These are phyloP conservation scores for Lathyrus aphaca DNA, from an alignment of 306 rosid genomes.

Conservation along the genomic window DNA sequence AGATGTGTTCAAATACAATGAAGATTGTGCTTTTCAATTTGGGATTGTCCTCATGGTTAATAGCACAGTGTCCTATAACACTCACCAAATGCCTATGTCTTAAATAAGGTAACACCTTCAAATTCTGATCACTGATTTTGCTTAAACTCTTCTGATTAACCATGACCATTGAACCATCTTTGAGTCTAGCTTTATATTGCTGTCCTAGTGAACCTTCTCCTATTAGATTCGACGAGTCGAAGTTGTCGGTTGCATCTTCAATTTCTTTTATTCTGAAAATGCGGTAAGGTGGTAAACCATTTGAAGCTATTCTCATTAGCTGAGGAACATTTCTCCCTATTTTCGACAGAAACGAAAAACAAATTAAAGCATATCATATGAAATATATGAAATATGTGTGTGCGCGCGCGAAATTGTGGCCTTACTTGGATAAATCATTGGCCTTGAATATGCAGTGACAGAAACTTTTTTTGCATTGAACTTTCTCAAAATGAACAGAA, in stretches of 20 bases:
- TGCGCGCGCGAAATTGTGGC: not conserved
- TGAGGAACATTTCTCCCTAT: conserved; percentile 61
- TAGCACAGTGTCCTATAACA: conserved; percentile 70
- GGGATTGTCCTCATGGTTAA: conserved; percentile 61
- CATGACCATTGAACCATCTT: conserved; percentile 66
- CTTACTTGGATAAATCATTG: conserved; percentile 62
- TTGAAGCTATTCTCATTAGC: conserved; percentile 49
- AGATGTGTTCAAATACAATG: conserved; percentile 61
- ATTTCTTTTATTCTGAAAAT: conserved; percentile 78
- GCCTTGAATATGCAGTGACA: conserved; percentile 41
- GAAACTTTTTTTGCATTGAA: conserved; percentile 41
- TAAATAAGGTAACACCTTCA: conserved; percentile 61
- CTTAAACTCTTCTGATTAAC: conserved; percentile 58
- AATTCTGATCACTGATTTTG: conserved; percentile 49
- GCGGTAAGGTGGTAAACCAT: conserved; percentile 65
- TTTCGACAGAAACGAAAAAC: not conserved
- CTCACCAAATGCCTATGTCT: conserved; percentile 89
- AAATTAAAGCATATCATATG: conserved; percentile 4
- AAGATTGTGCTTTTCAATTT: conserved; percentile 55
- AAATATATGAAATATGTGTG: not conserved
- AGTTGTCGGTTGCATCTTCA: conserved; percentile 77
- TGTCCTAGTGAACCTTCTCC: conserved; percentile 68
- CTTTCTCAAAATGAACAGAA: conserved; percentile 52
- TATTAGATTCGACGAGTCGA: conserved; percentile 59
- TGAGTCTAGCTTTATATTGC: conserved; percentile 73